Conservation (phyloP, 805 yeast genomes). For the Vanderwaltozyma tropicalis region DNA sequence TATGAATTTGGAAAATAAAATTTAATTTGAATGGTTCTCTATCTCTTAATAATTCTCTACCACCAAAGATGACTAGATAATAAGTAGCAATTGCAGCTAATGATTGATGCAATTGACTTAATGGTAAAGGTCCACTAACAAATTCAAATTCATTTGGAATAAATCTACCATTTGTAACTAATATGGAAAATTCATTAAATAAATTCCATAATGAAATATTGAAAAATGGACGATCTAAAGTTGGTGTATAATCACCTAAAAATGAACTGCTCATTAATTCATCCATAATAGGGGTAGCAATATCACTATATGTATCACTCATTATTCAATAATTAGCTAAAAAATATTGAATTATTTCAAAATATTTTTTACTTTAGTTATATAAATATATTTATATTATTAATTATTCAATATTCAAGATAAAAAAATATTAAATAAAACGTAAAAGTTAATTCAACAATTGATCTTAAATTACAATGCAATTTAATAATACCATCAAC, state of each 20-base stretch:
- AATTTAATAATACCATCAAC: too few relatives aligned
- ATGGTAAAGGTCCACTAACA: conserved; percentile 50
- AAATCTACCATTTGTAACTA: conserved; percentile 19
- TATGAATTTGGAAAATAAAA: conserved; percentile 73
- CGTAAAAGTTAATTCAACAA: too few relatives aligned
- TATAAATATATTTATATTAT: too few relatives aligned
- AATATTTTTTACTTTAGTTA: too few relatives aligned
- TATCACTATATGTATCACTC: too few relatives aligned
- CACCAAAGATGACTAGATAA: conserved; percentile 78
- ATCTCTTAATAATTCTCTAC: conserved; percentile 50
- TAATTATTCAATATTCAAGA: too few relatives aligned
- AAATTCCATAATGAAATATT: conserved; percentile 25
- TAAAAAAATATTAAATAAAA: too few relatives aligned
- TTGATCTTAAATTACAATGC: too few relatives aligned
- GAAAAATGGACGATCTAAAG: conserved; percentile 28
- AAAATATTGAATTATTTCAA: too few relatives aligned
- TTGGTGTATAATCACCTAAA: conserved; percentile 18
- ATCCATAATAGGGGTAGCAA: background rate
- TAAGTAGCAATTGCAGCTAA: conserved; percentile 49
- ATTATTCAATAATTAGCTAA: too few relatives aligned
- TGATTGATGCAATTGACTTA: conserved; percentile 55
- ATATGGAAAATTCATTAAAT: conserved; percentile 14
- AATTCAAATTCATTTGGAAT: conserved; percentile 47
- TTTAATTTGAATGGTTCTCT: conserved; percentile 64
- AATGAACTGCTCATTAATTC: background rate